These are phyloP conservation scores for Mycena kentingensis DNA, from an alignment of 768 basidiomycete species.

Conservation along the genomic window DNA sequence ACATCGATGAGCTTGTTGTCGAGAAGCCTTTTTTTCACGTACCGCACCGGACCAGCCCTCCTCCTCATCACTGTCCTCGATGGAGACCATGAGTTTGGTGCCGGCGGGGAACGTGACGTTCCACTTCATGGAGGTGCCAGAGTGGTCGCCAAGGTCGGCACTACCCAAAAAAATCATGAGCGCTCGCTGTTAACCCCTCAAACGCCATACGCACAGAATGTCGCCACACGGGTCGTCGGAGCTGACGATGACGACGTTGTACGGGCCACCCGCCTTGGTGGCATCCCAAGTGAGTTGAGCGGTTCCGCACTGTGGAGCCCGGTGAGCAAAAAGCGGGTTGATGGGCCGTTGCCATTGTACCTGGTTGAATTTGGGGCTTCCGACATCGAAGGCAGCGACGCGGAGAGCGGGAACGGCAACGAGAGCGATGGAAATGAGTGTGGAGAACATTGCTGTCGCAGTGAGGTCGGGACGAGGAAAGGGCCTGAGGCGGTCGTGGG, in stretches of 20 bases:
- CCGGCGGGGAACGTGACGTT: constrained; percentile 49
- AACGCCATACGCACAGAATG: constrained; percentile 48
- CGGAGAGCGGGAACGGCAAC: constrained; percentile 56
- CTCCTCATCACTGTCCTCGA: constrained; percentile 52
- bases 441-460: constrained; percentile 69
- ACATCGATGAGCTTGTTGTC: constrained; percentile 4
- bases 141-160: constrained; percentile 59
- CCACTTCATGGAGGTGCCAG: constrained; percentile 47
- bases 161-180: constrained; percentile 35
- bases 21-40: constrained; percentile 31
- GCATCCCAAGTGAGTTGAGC: constrained; percentile 54
- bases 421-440: constrained; percentile 76
- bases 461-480: constrained; percentile 30
- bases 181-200: constrained; percentile 1
- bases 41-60: constrained; percentile 72
- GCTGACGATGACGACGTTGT: constrained; percentile 59
- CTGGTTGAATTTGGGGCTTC: constrained; percentile 54
- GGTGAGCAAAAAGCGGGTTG: constrained; percentile 1
- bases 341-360: constrained; percentile 37
- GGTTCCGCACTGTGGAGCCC: constrained; percentile 50
- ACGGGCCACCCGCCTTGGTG: constrained; percentile 49
- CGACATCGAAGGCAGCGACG: constrained; percentile 57
- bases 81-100: constrained; percentile 49
- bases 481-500: constrained; percentile 29
- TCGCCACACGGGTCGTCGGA: constrained; percentile 58